phyloP scores from a whole-genome alignment of 2,329 filamentous ascomycete species.

The Aureobasidium sp. region DNA sequence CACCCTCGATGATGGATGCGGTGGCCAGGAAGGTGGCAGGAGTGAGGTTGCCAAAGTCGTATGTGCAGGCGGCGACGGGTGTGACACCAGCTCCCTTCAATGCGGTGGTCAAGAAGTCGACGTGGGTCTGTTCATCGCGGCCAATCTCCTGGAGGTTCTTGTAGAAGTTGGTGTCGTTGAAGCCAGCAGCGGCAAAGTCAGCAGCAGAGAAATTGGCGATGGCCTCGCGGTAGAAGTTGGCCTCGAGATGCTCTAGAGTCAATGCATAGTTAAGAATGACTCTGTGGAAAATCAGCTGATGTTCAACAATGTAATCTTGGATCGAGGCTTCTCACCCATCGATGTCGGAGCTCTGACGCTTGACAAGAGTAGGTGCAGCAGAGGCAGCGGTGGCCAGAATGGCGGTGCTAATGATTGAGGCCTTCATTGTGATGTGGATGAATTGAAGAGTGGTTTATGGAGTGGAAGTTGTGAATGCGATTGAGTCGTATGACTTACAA shows the following conservation, averaged over 20 bases:
- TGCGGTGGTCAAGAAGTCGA: slow-evolving; percentile 45
- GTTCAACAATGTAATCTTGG: background rate
- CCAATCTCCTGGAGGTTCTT: slow-evolving; percentile 49
- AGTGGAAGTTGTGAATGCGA: background rate
- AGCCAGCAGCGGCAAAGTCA: slow-evolving; percentile 47
- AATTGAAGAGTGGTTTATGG: background rate
- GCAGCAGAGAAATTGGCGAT: slow-evolving; percentile 48
- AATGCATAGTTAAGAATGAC: slow-evolving; percentile 36
- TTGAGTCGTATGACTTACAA: background rate
- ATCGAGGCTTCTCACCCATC: slow-evolving; percentile 6
- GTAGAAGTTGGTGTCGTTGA: slow-evolving; percentile 44
- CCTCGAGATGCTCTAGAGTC: slow-evolving; percentile 44
- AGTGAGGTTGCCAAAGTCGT: slow-evolving; percentile 46
- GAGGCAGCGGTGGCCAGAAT: slow-evolving; percentile 12
- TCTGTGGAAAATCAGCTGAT: background rate
- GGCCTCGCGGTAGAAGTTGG: slow-evolving; percentile 54
- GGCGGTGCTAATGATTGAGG: slow-evolving; percentile 15
- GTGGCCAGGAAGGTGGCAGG: slow-evolving; percentile 44
- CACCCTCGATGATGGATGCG: slow-evolving; percentile 48
- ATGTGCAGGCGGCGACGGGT: slow-evolving; percentile 49
- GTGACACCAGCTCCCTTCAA: slow-evolving; percentile 39
- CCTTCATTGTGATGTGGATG: slow-evolving; percentile 16
- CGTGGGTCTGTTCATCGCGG: slow-evolving; percentile 51
- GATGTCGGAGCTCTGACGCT: slow-evolving; percentile 14
- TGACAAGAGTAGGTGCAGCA: slow-evolving; percentile 15